Evolutionary conservation across 2,329 filamentous ascomycete genomes (phyloP).

Genomic region (Phialophora tarda): DNA sequence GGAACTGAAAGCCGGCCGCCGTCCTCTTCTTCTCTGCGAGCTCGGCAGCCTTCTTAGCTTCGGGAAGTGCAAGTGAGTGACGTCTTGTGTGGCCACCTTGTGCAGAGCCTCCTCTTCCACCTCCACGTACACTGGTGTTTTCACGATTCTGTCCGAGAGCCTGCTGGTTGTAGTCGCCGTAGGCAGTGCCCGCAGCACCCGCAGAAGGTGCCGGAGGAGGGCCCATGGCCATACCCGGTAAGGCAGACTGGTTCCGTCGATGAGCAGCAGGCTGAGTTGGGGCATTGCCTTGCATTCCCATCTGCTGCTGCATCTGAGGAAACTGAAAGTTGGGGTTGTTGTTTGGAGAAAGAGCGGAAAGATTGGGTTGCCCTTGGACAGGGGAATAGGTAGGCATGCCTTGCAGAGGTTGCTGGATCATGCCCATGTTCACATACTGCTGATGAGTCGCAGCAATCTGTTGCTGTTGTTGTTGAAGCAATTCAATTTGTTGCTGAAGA

Average conservation of each 20-base stretch:
- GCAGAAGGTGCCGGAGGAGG: constrained; percentile 92
- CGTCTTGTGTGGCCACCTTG: constrained; percentile 84
- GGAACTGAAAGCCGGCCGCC: constrained; percentile 93
- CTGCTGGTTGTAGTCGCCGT: constrained; percentile 78
- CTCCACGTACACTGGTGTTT: constrained; percentile 69
- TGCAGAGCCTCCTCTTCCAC: constrained; percentile 70
- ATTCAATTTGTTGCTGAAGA: constrained; percentile 97
- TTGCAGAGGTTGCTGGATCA: constrained; percentile 83
- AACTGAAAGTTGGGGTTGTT: constrained; percentile 76
- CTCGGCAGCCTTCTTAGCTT: constrained; percentile 97
- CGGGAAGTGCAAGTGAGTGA: constrained; percentile 90
- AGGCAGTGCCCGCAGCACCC: constrained; percentile 75
- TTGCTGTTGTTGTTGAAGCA: constrained; percentile 96
- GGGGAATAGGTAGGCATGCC: constrained; percentile 75
- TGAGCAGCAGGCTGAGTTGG: constrained; percentile 82
- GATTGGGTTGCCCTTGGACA: constrained; percentile 70
- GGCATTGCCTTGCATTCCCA: constrained; percentile 74
- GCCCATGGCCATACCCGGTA: constrained; percentile 90
- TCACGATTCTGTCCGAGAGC: constrained; percentile 71
- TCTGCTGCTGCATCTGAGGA: constrained; percentile 69
- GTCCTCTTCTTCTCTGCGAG: constrained; percentile 95
- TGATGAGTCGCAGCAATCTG: constrained; percentile 96
- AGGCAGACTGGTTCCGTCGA: constrained; percentile 96
- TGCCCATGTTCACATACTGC: constrained; percentile 97
- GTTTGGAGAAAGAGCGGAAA: constrained; percentile 78